Evolutionary conservation across 345 rosid genomes (phyloP).

Genomic region (Melaleuca alternifolia): DNA sequence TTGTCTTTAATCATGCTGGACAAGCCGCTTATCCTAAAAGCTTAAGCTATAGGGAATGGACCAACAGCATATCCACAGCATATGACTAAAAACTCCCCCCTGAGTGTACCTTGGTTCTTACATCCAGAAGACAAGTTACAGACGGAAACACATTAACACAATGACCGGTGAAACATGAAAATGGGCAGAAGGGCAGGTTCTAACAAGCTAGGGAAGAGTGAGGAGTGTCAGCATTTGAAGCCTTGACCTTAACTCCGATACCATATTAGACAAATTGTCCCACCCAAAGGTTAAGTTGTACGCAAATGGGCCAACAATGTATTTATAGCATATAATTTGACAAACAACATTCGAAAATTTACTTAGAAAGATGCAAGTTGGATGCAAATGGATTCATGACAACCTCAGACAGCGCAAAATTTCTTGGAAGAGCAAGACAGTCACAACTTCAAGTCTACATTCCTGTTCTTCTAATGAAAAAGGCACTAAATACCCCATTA

Average conservation of each 20-base stretch:
- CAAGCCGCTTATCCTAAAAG: neutral
- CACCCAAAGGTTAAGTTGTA: neutral
- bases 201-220: neutral
- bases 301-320: neutral
- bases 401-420: neutral
- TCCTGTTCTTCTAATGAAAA: neutral
- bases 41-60: neutral
- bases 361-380: neutral
- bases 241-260: neutral
- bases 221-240: neutral
- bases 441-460: neutral
- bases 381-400: neutral
- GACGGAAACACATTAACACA: neutral
- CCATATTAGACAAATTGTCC: neutral
- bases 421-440: neutral
- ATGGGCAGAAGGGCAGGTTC: neutral
- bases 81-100: neutral
- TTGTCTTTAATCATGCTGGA: neutral
- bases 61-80: neutral
- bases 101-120: neutral
- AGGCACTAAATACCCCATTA: neutral
- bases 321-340: neutral
- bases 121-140: neutral
- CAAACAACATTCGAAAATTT: neutral
- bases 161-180: neutral